Percentiles rank a stretch among this genome's conserved stretches.
Conservation (phyloP, 345 rosid species). For the Eucalyptus curtisii region DNA sequence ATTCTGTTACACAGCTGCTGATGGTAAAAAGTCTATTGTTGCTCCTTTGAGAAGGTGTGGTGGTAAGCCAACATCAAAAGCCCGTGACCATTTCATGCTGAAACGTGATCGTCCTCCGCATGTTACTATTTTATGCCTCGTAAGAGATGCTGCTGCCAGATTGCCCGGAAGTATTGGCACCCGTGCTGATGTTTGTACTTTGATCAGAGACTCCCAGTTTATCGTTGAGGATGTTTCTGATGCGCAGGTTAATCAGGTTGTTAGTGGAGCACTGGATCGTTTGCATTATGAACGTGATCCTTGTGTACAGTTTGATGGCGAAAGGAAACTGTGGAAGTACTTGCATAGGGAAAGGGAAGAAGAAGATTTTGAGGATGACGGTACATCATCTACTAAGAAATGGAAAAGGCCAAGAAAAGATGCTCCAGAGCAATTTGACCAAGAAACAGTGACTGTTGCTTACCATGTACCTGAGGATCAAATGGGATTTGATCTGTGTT, state of each 20-base stretch:
- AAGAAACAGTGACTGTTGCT: constrained; percentile 62
- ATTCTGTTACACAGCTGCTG: constrained; percentile 93
- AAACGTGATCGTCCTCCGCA: constrained; percentile 99
- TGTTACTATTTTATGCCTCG: constrained; percentile 96
- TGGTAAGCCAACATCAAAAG: constrained; percentile 99
- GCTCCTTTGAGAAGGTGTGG: constrained; percentile 99
- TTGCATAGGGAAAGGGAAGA: constrained; percentile 94
- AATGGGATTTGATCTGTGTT: constrained; percentile 53
- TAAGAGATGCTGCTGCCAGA: constrained; percentile 97
- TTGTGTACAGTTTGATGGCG: constrained; percentile 88
- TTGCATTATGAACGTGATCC: constrained; percentile 99
- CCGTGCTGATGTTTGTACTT: constrained; percentile 98
- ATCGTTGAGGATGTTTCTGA: constrained; percentile 91
- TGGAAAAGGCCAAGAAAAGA: constrained; percentile 99
- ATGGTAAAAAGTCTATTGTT: constrained; percentile 92
- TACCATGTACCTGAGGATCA: constrained; percentile 42
- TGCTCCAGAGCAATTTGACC: constrained; percentile 70
- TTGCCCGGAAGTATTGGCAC: constrained; percentile 99
- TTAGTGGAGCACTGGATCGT: constrained; percentile 98
- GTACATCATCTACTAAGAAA: constrained; percentile 98
- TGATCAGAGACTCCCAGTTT: constrained; percentile 90
- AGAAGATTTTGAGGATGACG: constrained; percentile 99
- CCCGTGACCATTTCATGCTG: constrained; percentile 98
- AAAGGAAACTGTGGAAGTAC: constrained; percentile 97
- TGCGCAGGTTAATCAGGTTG: constrained; percentile 89